Evolutionary conservation across 371 early-diverging fungal species (phyloP).

Genomic region (Mucor saturninus): DNA sequence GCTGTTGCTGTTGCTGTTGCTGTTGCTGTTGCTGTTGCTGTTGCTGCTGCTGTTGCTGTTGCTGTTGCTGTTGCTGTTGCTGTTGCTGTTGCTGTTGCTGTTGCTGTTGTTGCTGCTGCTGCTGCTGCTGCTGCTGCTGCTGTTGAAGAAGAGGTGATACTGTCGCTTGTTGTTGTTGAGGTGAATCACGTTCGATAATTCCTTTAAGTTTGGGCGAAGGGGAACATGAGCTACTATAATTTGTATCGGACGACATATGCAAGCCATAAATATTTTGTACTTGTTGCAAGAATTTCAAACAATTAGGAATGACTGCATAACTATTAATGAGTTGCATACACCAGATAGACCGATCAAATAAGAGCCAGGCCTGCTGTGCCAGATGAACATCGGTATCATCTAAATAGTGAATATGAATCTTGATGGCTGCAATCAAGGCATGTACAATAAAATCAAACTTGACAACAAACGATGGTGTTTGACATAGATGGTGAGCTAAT

Average conservation of each 20-base stretch:
- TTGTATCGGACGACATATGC: slow-evolving; percentile 6
- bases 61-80: neutral
- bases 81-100: slow-evolving; percentile 2
- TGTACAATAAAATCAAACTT: slow-evolving; percentile 42
- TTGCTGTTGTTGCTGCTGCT: neutral
- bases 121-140: neutral
- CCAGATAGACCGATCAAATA: slow-evolving; percentile 40
- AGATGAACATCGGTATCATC: slow-evolving; percentile 28
- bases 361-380: slow-evolving; percentile 41
- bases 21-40: neutral
- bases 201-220: neutral
- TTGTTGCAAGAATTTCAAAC: slow-evolving; percentile 43
- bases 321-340: slow-evolving; percentile 31
- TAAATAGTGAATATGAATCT: slow-evolving; percentile 32
- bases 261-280: slow-evolving; percentile 29
- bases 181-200: neutral
- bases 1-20: neutral
- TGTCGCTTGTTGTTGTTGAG: neutral
- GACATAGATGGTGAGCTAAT: slow-evolving; percentile 32
- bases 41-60: neutral
- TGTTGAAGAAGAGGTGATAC: neutral
- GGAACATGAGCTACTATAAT: neutral
- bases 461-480: slow-evolving; percentile 30
- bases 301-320: slow-evolving; percentile 42
- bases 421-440: slow-evolving; percentile 31